Percentiles rank a stretch among this genome's conserved stretches.
Conservation (phyloP, 2,329 filamentous ascomycete species). For the Tolypocladium tropicale region DNA sequence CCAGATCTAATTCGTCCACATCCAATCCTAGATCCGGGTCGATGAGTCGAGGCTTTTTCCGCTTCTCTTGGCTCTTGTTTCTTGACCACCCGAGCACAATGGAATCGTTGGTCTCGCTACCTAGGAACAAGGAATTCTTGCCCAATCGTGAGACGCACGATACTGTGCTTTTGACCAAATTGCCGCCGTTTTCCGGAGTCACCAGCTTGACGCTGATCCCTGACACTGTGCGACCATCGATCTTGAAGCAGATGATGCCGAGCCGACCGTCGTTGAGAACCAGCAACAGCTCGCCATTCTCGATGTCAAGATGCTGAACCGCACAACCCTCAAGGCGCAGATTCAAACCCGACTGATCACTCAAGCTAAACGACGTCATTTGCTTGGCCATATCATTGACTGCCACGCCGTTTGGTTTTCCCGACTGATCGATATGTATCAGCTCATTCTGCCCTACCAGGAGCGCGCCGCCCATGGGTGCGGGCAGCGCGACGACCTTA, state of each 20-base stretch:
- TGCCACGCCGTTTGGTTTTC: constrained; percentile 83
- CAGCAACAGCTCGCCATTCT: constrained; percentile 76
- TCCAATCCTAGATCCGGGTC: constrained; percentile 43
- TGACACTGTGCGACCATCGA: constrained; percentile 87
- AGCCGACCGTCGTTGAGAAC: constrained; percentile 67
- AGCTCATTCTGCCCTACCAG: constrained; percentile 83
- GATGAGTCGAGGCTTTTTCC: constrained; percentile 50
- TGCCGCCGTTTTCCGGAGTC: constrained; percentile 50
- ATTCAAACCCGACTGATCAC: constrained; percentile 73
- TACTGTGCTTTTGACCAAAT: constrained; percentile 48
- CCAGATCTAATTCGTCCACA: constrained; percentile 40
- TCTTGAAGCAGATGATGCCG: constrained; percentile 66
- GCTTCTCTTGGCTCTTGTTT: constrained; percentile 53
- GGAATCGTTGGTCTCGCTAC: constrained; percentile 76
- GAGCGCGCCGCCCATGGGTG: constrained; percentile 80
- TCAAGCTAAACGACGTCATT: constrained; percentile 72
- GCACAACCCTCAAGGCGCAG: constrained; percentile 73
- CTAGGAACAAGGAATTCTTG: constrained; percentile 66
- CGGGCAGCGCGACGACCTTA: constrained; percentile 69
- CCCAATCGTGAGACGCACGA: constrained; percentile 63
- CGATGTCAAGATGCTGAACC: constrained; percentile 65
- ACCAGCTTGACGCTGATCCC: constrained; percentile 67
- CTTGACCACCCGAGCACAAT: constrained; percentile 70
- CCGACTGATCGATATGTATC: constrained; percentile 91
- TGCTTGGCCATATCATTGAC: constrained; percentile 85